phyloP scores from a whole-genome alignment of 2,329 filamentous ascomycete species.

The Cladosporium sp. region DNA sequence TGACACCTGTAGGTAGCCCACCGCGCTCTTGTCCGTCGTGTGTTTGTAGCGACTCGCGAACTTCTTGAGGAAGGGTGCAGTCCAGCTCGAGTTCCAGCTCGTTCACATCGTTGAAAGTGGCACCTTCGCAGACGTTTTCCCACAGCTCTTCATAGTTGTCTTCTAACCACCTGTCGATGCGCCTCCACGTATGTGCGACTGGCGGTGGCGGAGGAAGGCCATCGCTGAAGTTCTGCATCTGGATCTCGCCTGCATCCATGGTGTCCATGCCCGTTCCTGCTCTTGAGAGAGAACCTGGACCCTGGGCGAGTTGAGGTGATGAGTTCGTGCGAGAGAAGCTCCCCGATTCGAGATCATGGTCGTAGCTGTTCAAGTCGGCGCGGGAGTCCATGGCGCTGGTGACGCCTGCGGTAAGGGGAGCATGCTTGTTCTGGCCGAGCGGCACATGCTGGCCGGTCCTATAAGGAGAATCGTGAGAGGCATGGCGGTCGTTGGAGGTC shows the following conservation, averaged over 20 bases:
- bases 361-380: slow-evolving; percentile 77
- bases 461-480: slow-evolving; percentile 88
- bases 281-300: slow-evolving; percentile 62
- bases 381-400: slow-evolving; percentile 85
- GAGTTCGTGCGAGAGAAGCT: slow-evolving; percentile 60
- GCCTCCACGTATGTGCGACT: slow-evolving; percentile 84
- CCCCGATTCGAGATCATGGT: slow-evolving; percentile 65
- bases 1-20: slow-evolving; percentile 83
- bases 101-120: slow-evolving; percentile 91
- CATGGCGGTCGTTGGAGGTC: slow-evolving; percentile 79
- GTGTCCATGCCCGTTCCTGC: slow-evolving; percentile 66
- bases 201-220: slow-evolving; percentile 88
- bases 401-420: slow-evolving; percentile 75
- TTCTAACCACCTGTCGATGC: slow-evolving; percentile 92
- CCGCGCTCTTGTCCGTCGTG: slow-evolving; percentile 98
- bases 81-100: slow-evolving; percentile 95
- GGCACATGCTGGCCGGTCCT: slow-evolving; percentile 88
- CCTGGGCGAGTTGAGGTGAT: slow-evolving; percentile 87
- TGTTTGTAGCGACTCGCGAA: slow-evolving; percentile 84
- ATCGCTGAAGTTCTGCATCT: slow-evolving; percentile 93
- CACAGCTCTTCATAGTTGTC: slow-evolving; percentile 92
- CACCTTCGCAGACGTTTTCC: slow-evolving; percentile 90
- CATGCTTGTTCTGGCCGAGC: slow-evolving; percentile 76
- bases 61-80: slow-evolving; percentile 87
- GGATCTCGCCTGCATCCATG: slow-evolving; percentile 77